A percentile compares a stretch with the other conserved stretches of the same genome.
Evolutionary conservation across 768 basidiomycete genomes (phyloP).

Genomic region (Agrocybe pediades): DNA sequence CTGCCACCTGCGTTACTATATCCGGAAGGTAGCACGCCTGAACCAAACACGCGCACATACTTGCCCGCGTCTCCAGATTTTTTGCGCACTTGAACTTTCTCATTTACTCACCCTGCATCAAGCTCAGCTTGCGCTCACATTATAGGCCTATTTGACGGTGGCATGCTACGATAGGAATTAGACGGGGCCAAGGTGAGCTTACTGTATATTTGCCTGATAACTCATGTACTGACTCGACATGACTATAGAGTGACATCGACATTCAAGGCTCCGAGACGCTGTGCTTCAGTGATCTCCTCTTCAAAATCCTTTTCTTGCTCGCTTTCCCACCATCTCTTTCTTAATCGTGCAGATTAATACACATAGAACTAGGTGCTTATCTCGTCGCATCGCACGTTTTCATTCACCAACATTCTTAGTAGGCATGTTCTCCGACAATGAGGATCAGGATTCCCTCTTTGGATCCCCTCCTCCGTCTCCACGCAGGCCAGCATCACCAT

Average conservation of each 20-base stretch:
- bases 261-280: not conserved
- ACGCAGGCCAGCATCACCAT: constrained; percentile 77
- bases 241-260: not conserved
- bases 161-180: not conserved
- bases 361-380: not conserved
- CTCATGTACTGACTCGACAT: not conserved
- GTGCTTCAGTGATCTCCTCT: too few species aligned
- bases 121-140: not conserved
- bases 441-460: constrained; percentile 75
- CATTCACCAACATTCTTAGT: not conserved
- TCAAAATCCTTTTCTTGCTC: not conserved
- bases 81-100: too few species aligned
- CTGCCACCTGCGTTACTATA: too few species aligned
- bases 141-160: not conserved
- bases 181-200: not conserved
- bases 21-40: too few species aligned
- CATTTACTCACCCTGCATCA: too few species aligned
- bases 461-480: constrained; percentile 79
- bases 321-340: not conserved
- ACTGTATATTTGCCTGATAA: not conserved
- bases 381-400: not conserved
- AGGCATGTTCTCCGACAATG: constrained; percentile 10
- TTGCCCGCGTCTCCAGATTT: too few species aligned
- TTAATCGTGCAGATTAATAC: not conserved
- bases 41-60: too few species aligned